These are phyloP conservation scores for Hanseniaspora nectarophila DNA, from an alignment of 805 yeast species.

Conservation along the genomic window DNA sequence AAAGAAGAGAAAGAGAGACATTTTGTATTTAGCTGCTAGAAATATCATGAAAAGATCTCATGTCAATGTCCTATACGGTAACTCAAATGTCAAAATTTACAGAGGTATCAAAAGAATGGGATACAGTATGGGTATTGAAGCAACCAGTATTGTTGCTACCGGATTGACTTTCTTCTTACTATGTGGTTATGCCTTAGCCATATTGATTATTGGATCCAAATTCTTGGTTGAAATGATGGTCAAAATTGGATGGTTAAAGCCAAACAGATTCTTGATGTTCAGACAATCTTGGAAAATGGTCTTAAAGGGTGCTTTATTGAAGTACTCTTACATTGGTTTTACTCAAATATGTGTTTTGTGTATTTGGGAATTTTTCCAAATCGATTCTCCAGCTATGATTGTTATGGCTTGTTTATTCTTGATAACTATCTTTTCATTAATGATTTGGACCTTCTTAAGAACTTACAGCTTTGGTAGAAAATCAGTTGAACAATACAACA, in stretches of 20 bases:
- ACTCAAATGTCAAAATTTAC: constrained; percentile 49
- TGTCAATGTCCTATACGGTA: constrained; percentile 36
- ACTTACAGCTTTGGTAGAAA: constrained; percentile 49
- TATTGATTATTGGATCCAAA: constrained; percentile 44
- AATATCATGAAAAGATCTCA: constrained; percentile 29
- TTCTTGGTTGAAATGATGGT: constrained; percentile 38
- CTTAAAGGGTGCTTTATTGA: constrained; percentile 65
- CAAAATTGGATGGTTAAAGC: constrained; percentile 39
- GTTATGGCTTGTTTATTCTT: constrained; percentile 67
- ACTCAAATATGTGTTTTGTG: constrained; percentile 69
- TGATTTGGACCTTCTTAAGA: constrained; percentile 56
- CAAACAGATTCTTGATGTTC: constrained; percentile 38
- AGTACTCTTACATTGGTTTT: constrained; percentile 75
- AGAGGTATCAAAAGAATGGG: constrained; percentile 85
- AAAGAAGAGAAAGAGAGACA: constrained; percentile 27
- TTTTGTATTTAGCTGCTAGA: constrained; percentile 17
- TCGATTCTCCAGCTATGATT: constrained; percentile 81
- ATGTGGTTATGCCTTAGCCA: constrained; percentile 61
- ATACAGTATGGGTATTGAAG: constrained; percentile 63
- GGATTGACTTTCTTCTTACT: constrained; percentile 78
- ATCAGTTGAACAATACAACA: constrained; percentile 50
- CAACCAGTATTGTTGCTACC: constrained; percentile 70
- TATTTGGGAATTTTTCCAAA: constrained; percentile 72
- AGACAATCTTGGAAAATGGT: constrained; percentile 46
- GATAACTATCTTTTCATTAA: constrained; percentile 44